These are phyloP conservation scores for Talaromyces piceae DNA, from an alignment of 2,329 filamentous ascomycete species.

Conservation along the genomic window DNA sequence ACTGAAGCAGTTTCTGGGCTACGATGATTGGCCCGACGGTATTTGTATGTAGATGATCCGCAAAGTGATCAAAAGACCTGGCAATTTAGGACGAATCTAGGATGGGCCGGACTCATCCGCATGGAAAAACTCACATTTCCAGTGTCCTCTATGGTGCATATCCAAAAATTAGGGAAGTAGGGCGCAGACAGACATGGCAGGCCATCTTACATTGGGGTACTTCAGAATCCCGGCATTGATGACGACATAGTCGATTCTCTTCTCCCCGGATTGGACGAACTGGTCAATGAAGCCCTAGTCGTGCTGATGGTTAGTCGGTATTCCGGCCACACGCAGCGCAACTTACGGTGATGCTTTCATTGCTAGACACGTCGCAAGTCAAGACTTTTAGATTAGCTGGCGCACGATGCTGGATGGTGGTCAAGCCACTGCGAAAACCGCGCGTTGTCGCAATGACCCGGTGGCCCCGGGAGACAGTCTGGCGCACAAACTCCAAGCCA, in stretches of 20 bases:
- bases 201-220: slow-evolving; percentile 48
- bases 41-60: slow-evolving; percentile 51
- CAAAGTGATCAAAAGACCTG: slow-evolving; percentile 48
- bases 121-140: background rate
- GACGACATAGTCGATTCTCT: slow-evolving; percentile 48
- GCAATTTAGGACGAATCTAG: slow-evolving; percentile 39
- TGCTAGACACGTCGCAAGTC: slow-evolving; percentile 46
- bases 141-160: background rate
- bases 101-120: background rate
- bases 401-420: slow-evolving; percentile 19
- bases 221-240: slow-evolving; percentile 50
- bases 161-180: background rate
- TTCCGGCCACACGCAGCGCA: slow-evolving; percentile 8
- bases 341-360: slow-evolving; percentile 44
- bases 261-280: slow-evolving; percentile 26
- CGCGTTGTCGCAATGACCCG: slow-evolving; percentile 47
- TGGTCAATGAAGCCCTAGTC: slow-evolving; percentile 3
- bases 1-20: slow-evolving; percentile 46
- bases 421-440: slow-evolving; percentile 34
- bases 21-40: slow-evolving; percentile 53
- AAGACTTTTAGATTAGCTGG: slow-evolving; percentile 32
- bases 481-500: slow-evolving; percentile 46
- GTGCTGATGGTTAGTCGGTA: background rate
- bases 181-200: background rate
- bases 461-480: slow-evolving; percentile 41